A percentile compares a stretch with the other conserved stretches of the same genome.
These are phyloP conservation scores for Chaetomiaceae sp. DNA, from an alignment of 2,329 filamentous ascomycete genomes.

Conservation along the genomic window DNA sequence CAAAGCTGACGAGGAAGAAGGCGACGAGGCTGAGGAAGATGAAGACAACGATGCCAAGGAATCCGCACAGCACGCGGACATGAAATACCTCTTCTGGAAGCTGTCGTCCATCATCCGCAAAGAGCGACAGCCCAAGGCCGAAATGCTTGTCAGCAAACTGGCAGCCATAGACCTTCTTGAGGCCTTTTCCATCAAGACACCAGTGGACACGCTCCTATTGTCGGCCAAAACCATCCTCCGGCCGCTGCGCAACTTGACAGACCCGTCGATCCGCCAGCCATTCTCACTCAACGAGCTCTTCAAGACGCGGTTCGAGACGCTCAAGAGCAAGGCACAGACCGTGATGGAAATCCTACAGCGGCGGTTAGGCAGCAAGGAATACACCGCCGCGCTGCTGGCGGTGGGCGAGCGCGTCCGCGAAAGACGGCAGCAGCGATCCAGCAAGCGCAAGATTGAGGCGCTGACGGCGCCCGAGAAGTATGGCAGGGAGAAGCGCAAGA, in stretches of 20 bases:
- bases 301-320: conserved; percentile 61
- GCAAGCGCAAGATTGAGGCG: conserved; percentile 86
- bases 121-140: conserved; percentile 61
- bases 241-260: conserved; percentile 76
- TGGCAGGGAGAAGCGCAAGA: conserved; percentile 75
- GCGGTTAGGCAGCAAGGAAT: conserved; percentile 75
- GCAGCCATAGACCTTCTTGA: conserved; percentile 71
- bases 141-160: conserved; percentile 67
- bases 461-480: conserved; percentile 76
- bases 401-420: conserved; percentile 70
- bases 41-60: conserved; percentile 41
- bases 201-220: conserved; percentile 52
- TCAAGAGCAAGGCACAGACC: conserved; percentile 70
- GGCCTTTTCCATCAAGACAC: conserved; percentile 60
- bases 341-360: conserved; percentile 79
- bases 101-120: conserved; percentile 74
- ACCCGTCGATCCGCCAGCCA: conserved; percentile 68
- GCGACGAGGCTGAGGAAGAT: conserved; percentile 40
- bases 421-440: conserved; percentile 67
- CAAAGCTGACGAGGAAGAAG: conserved; percentile 38
- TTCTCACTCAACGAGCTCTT: conserved; percentile 68
- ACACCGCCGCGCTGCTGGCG: conserved; percentile 66
- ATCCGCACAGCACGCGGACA: conserved; percentile 41
- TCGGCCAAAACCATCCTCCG: conserved; percentile 58
- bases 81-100: conserved; percentile 74